Base-by-base conservation (phyloP, 148 eudicot species). In the Oxyria digyna region DNA sequence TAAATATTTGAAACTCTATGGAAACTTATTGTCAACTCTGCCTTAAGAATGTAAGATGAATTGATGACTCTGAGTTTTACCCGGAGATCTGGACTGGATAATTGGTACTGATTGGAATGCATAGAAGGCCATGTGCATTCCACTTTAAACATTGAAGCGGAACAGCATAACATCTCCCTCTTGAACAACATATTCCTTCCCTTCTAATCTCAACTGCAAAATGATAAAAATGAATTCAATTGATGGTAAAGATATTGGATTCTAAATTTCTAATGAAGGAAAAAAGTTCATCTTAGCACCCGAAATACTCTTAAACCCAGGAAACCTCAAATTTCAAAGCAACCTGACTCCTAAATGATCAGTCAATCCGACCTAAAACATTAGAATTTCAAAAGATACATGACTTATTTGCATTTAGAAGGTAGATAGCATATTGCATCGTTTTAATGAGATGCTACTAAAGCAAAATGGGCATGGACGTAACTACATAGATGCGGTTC, bases 111-210 rank as follows among this genome's bases (percentile, higher is more conserved):
- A 55, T 54, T 55, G 32, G 62, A 29, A 31, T 59, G 65, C 38
- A 29, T 17, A 23, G 46, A 66, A 66, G 69, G 27, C 32, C 48
- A 23, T 23, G 43, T 41, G 69, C 42, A 66, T 12, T n/a, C 69
- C 0, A 29, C 20, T 69, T 5, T 48, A 69, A 9, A 69, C 71
- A 26, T 69, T 69, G 71, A 69, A 69, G 59, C 71, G 71, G 32
- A 69, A 69, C 59, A 69, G 71, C 71, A 69, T 69, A 42, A 69
- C 41, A 14, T 69, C 71, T 27, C 71, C 71, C 32, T 69, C 71
- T 69, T 69, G 71, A n/a, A 69, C 71, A 31, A 69, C 37, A 17
- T 69, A 69, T 32, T 69, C 71, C 48, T 69, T 69, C 4, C 71
- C 71, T 69, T 69, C 71, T 23, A 48, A 32, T 69, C 71, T 69